These are phyloP conservation scores for Sugiyamaella valdiviana DNA, from an alignment of 805 yeast species.

Conservation along the genomic window DNA sequence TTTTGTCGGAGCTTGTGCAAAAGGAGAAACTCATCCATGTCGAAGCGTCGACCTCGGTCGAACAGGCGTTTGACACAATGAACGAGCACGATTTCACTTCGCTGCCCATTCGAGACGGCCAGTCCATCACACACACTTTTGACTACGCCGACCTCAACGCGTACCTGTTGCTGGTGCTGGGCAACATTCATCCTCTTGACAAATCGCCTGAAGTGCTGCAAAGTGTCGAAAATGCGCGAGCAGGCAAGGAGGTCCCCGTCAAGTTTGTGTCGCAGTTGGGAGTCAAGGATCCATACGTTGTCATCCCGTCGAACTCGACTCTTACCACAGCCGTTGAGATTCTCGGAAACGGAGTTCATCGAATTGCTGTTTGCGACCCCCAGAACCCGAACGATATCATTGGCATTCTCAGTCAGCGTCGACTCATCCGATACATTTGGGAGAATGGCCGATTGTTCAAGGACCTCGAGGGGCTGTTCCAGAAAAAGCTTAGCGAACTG, in stretches of 20 bases:
- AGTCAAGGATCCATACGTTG: slow-evolving; percentile 82
- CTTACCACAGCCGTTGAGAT: slow-evolving; percentile 73
- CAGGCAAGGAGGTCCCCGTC: slow-evolving; percentile 88
- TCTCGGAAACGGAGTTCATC: slow-evolving; percentile 91
- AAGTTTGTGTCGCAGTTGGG: slow-evolving; percentile 77
- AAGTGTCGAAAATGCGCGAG: slow-evolving; percentile 59
- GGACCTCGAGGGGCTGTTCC: slow-evolving; percentile 66
- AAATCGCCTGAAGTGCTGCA: slow-evolving; percentile 23
- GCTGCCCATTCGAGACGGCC: slow-evolving; percentile 54
- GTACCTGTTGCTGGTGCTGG: slow-evolving; percentile 75
- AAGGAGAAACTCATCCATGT: slow-evolving; percentile 68
- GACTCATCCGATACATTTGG: slow-evolving; percentile 81
- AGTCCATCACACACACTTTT: slow-evolving; percentile 48
- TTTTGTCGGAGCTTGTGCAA: slow-evolving; percentile 68
- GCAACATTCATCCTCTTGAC: slow-evolving; percentile 44
- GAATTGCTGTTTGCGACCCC: slow-evolving; percentile 70
- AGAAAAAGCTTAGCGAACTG: slow-evolving; percentile 61
- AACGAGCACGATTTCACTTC: slow-evolving; percentile 71
- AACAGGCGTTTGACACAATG: slow-evolving; percentile 79
- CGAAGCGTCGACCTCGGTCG: slow-evolving; percentile 64
- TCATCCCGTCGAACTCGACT: slow-evolving; percentile 55
- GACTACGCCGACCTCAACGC: slow-evolving; percentile 90
- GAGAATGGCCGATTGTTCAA: slow-evolving; percentile 86
- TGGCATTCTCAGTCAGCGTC: slow-evolving; percentile 87
- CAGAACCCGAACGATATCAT: slow-evolving; percentile 50